Evolutionary conservation across 2,329 filamentous ascomycete genomes (phyloP).

Genomic region (Phaeosphaeria sp.): DNA sequence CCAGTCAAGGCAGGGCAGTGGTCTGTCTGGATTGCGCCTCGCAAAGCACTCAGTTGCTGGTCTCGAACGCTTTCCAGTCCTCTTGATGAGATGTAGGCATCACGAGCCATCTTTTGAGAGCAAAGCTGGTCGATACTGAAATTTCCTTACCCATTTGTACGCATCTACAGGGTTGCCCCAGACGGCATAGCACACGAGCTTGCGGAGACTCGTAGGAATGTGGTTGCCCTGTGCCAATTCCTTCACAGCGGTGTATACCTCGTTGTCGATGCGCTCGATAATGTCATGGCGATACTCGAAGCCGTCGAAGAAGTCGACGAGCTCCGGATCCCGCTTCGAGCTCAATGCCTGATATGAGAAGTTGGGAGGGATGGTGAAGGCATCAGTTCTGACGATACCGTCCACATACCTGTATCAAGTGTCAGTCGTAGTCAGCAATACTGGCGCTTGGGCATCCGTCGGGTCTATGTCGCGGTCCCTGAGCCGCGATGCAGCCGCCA

Average conservation of each 20-base stretch:
- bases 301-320: conserved; percentile 31
- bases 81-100: not conserved
- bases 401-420: conserved; percentile 13
- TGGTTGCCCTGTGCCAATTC: conserved; percentile 13
- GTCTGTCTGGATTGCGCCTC: not conserved
- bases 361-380: conserved; percentile 16
- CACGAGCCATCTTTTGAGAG: too few species aligned
- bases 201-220: conserved; percentile 18
- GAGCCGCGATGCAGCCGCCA: too few species aligned
- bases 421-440: conserved; percentile 1
- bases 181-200: conserved; percentile 30
- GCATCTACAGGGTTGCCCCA: conserved; percentile 39
- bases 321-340: conserved; percentile 25
- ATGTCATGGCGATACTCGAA: conserved; percentile 32
- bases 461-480: too few species aligned
- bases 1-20: not conserved
- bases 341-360: conserved; percentile 17
- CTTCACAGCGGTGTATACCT: conserved; percentile 18
- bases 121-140: too few species aligned
- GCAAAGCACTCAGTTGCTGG: not conserved
- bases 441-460: not conserved
- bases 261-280: conserved; percentile 28
- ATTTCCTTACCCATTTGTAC: conserved; percentile 26
- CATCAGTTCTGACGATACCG: conserved; percentile 19
- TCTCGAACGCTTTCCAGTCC: not conserved